phyloP scores from a whole-genome alignment of 1,284 basidiomycete genomes.

The Ustilago xerochloae region DNA sequence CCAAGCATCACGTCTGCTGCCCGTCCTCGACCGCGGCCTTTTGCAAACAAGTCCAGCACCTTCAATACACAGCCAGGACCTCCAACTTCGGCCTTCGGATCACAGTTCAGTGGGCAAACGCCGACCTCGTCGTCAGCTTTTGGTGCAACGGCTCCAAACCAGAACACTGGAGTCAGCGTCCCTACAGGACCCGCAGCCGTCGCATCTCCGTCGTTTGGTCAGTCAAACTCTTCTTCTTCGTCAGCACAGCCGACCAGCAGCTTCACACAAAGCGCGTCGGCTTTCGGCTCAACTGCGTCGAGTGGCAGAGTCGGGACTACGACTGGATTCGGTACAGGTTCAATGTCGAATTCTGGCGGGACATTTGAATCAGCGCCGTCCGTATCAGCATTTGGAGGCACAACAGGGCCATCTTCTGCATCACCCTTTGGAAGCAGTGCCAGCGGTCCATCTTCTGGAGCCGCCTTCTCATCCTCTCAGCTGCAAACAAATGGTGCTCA shows the following conservation, averaged over 20 bases:
- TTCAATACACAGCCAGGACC: constrained; percentile 20
- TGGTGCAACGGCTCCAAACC: background rate
- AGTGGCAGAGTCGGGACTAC: background rate
- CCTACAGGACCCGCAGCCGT: background rate
- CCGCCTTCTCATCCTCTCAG: constrained; percentile 10
- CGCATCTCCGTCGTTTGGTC: constrained; percentile 3
- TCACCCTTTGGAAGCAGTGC: constrained; percentile 17
- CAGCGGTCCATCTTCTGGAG: constrained; percentile 8
- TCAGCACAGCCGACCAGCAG: constrained; percentile 3
- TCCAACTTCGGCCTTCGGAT: background rate
- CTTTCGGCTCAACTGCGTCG: constrained; percentile 11
- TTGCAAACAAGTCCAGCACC: constrained; percentile 36
- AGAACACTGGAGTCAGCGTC: background rate
- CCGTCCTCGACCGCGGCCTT: constrained; percentile 32
- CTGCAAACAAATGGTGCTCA: background rate
- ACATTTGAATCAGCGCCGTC: constrained; percentile 1
- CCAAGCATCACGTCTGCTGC: constrained; percentile 10
- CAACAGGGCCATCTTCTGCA: background rate
- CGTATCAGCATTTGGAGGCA: constrained; percentile 18
- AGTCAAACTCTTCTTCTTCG: constrained; percentile 12
- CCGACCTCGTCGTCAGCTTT: constrained; percentile 5
- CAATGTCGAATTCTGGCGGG: background rate
- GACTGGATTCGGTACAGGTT: constrained; percentile 5
- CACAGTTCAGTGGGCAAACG: background rate
- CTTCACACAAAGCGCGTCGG: constrained; percentile 9